Evolutionary conservation across 345 rosid species (phyloP), one percentile per base, ranked within the genome.

Genomic region (Laguncularia racemosa): DNA sequence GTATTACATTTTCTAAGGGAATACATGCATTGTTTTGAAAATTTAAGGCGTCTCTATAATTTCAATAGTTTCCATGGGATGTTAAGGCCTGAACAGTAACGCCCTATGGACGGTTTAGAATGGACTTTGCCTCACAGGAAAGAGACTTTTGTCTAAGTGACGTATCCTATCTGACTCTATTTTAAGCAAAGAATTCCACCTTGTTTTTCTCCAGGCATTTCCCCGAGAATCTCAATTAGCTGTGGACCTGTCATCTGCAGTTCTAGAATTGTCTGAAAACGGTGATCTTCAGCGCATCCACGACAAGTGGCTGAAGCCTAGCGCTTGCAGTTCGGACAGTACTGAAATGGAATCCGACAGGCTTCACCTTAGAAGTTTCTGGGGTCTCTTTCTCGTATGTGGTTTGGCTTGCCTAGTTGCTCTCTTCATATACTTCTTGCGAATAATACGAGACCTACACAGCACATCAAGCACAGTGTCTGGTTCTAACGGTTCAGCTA

Each of bases 201-300:
- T 18, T 3, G 4, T 64, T 23, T 8, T 54, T 53, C 21, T 47
- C 46, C 53, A 92, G 98, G 99, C 84, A 48, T 93, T 93, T 78
- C 97, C 91, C 4, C 81, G 95, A 57, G 97, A 93, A 76, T 89
- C 96, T 60, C 95, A 89, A 16, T 65, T 93, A 62, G 88, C 99
- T 0, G 63, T 86, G 4, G 97, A 93, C 71, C 53, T 93, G 61
- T 93, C 99, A 16, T 83, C 85, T 17, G 96, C 97, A 38, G 89
- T 89, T 66, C 78, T 93, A 45, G 76, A 63, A 50, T 84, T 93
- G 19, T 78, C 97, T 3, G 97, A 89, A 84, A 89, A 69, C 14
- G 99, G 98, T 14, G 97, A 93, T 71, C 84, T 93, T 26, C 97
- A 86, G 70, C 75, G 96, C 61, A 93, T 93, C 68, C 99, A 89